Evolutionary conservation across 345 rosid species (phyloP), one percentile per base, ranked within the genome.

Genomic region (Gossypium raimondii): DNA sequence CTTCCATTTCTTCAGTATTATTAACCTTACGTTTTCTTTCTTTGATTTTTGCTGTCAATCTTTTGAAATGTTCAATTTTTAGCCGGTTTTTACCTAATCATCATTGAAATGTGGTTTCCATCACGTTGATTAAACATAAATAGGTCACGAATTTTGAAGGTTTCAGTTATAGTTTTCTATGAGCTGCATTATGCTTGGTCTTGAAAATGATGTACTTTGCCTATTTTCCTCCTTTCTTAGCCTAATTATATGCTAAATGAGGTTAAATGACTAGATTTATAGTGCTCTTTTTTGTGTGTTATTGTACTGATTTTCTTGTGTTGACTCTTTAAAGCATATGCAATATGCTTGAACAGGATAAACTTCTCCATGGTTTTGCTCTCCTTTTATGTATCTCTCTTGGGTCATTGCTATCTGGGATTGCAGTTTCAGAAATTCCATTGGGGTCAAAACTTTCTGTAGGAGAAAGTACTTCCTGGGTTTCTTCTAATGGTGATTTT

Each of bases 401-500:
- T 66, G 84, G 80, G 67, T 81, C 78, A 70, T 81, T 72, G 74
- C 68, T 81, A 20, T 69, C 84, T 47, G 82, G 58, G 41, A 77
- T 52, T 10, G 92, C 73, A 9, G 71, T 75, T 80, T 84, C 97
- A 11, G 81, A 87, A 69, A 82, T 93, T 82, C 81, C 85, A 7
- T 41, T 93, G 47, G 94, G 97, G 57, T 85, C 97, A 41, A 89
- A 80, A 73, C 85, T 91, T 14, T 84, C 84, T 12, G 86, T 81
- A 3, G 85, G 70, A 45, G 92, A 85, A 70, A 82, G 80, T 64
- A 82, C 76, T 67, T 79, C 73, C 2, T 93, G 98, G 98, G 86
- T 84, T 47, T 93, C 98, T 18, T 71, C 89, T 47, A 81, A 81
- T 73, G 91, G 93, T 53, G 84, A 87, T 84, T 93, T 85, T 77